Base-by-base conservation (phyloP, 2,329 filamentous ascomycete genomes). In the Microdochium paspali region DNA sequence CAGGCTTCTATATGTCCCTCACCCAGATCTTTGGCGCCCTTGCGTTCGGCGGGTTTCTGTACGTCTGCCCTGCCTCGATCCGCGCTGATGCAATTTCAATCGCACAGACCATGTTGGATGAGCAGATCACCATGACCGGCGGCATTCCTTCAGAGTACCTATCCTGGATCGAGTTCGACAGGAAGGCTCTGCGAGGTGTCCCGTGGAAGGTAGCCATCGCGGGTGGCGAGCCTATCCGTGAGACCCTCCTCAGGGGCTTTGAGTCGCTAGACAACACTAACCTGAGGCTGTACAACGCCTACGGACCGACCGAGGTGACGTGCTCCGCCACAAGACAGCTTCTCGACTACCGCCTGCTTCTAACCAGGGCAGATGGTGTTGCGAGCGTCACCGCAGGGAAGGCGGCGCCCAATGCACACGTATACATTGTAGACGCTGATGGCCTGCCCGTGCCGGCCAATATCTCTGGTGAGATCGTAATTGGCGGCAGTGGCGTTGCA, bases 401-500 rank as follows among this genome's bases (percentile, higher is more conserved):
- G n/a, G n/a, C 40, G 10, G 18, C 31, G 6, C 50, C 51, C 1
- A 67, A 66, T 50, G 60, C 64, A 1, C 59, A 65, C 1, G 52
- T 69, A 2, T 73, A 71, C 49, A 63, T 77, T 10, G 56, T 75
- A 2, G 65, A 72, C 46, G 50, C 56, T 7, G 47, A 59, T 2
- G 50, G 56, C 20, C 55, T 53, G 5, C 56, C 62, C 3, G 49
- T 63, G 0, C 66, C 68, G 4, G 52, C 51, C 0, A 68, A 67
- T 1, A 59, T 66, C 1, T 56, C 66, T 24, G 71, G 71, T 3
- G 65, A 74, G 52, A 58, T 74, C 3, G 65, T 61, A 31, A 56
- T 71, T 3, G 64, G 69, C 2, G 71, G 71, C 4, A 58, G 66
- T 1, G 68, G 72, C 44, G 64, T 74, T 6, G 55, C 62, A 2